Conservation (phyloP, 2,329 filamentous ascomycete genomes). For the Malbranchea zuffiana region DNA sequence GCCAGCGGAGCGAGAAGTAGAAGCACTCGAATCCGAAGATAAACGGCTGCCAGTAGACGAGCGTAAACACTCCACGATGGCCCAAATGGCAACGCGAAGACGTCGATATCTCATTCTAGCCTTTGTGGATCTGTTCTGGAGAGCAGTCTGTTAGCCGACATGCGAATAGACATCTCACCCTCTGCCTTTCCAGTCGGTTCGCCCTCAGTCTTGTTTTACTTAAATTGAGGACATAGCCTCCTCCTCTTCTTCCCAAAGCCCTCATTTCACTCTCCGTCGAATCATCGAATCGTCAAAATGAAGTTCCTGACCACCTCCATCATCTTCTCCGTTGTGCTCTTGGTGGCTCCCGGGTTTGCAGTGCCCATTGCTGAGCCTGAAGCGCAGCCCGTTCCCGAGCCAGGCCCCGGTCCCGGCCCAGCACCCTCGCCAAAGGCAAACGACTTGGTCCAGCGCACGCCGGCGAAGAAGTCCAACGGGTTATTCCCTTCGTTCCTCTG, state of each 20-base stretch:
- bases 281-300: conserved; percentile 8
- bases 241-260: background rate
- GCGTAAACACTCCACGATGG: no score
- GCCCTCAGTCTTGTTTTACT: background rate
- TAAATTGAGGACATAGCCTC: background rate
- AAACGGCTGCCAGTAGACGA: no score
- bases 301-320: conserved; percentile 11
- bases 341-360: conserved; percentile 12
- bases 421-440: conserved; percentile 1
- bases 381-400: conserved; percentile 2
- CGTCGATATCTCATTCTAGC: no score
- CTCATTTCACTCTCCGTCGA: background rate
- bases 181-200: background rate
- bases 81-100: no score
- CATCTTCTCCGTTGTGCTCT: conserved; percentile 10
- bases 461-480: no score
- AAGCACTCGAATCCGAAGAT: no score
- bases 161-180: background rate
- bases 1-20: no score
- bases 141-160: no score
- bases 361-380: conserved; percentile 10
- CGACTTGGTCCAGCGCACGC: conserved; percentile 1
- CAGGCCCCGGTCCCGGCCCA: conserved; percentile 7
- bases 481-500: background rate
- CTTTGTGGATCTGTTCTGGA: no score